Evolutionary conservation across 768 basidiomycete species (phyloP).

Genomic region (Candolleomyces eurysporus): DNA sequence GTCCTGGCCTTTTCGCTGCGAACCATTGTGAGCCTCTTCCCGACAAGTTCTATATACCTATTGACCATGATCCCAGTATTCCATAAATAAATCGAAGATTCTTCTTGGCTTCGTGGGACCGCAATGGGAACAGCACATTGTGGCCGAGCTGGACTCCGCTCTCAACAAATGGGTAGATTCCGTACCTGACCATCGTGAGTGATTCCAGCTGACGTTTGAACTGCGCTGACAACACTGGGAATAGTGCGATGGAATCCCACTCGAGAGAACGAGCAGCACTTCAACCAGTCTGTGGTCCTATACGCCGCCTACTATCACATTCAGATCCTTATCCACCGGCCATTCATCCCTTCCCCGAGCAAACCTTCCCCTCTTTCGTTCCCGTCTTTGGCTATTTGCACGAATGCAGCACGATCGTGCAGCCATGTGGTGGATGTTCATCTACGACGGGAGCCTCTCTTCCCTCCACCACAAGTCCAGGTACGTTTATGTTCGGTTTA

Average conservation of each 20-base stretch:
- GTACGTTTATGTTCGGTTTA: conserved; percentile 18
- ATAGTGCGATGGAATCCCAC: conserved; percentile 55
- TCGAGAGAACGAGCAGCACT: conserved; percentile 39
- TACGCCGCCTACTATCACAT: conserved; percentile 51
- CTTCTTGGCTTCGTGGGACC: conserved; percentile 59
- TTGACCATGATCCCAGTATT: conserved; percentile 49
- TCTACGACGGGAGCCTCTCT: conserved; percentile 28
- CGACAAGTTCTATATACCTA: background rate
- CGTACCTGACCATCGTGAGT: conserved; percentile 58
- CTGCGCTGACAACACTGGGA: background rate
- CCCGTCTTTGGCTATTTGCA: conserved; percentile 73
- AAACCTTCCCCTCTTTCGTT: conserved; percentile 48
- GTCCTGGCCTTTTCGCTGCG: conserved; percentile 62
- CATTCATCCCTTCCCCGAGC: conserved; percentile 65
- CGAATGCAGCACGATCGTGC: conserved; percentile 78
- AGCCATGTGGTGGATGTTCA: conserved; percentile 74
- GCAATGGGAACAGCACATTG: conserved; percentile 67
- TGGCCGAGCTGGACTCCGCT: conserved; percentile 69
- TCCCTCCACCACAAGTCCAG: conserved; percentile 33
- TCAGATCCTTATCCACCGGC: conserved; percentile 75
- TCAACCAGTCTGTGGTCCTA: conserved; percentile 63
- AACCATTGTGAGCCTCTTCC: conserved; percentile 50
- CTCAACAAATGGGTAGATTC: conserved; percentile 71
- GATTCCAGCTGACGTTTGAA: background rate
- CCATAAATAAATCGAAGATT: conserved; percentile 75